phyloP scores from a whole-genome alignment of 106 monocot species.

The Acorus gramineus region DNA sequence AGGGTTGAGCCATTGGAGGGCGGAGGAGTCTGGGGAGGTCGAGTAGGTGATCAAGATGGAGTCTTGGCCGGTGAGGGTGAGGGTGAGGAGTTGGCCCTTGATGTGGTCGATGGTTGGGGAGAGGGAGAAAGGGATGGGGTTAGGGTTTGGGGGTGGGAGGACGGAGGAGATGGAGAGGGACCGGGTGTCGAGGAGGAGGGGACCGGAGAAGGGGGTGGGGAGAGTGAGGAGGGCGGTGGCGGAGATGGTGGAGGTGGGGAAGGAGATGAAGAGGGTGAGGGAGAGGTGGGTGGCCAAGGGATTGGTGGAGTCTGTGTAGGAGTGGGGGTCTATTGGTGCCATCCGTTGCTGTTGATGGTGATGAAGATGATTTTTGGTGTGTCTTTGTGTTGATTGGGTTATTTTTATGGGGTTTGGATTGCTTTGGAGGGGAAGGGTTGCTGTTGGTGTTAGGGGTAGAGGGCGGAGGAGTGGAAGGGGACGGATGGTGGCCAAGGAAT shows the following conservation, averaged over 20 bases:
- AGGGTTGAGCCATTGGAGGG: conserved; percentile 86
- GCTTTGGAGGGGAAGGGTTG: too few relatives aligned
- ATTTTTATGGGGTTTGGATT: too few relatives aligned
- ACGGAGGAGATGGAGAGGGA: conserved; percentile 44
- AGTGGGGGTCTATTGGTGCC: conserved; percentile 79
- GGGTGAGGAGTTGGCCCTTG: conserved; percentile 43
- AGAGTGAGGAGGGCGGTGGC: conserved; percentile 60
- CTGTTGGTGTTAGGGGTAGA: too few relatives aligned
- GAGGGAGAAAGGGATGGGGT: conserved; percentile 19
- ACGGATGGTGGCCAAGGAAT: too few relatives aligned
- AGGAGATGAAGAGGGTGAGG: conserved; percentile 73
- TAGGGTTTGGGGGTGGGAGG: conserved; percentile 19
- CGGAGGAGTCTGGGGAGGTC: conserved; percentile 60
- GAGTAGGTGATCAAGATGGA: conserved; percentile 52
- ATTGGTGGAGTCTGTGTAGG: conserved; percentile 44
- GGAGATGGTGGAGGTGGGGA: conserved; percentile 54
- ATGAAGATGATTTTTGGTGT: too few relatives aligned
- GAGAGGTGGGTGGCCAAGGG: conserved; percentile 51
- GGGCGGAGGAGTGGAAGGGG: too few relatives aligned
- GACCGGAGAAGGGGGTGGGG: conserved; percentile 39
- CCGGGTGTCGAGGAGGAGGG: conserved; percentile 50
- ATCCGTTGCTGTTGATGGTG: conserved; percentile 16
- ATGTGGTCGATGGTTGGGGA: conserved; percentile 27
- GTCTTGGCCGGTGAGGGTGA: conserved; percentile 34
- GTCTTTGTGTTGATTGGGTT: too few relatives aligned